phyloP scores from a whole-genome alignment of 352 stramenopile species.

The Blastocystis sp. region DNA sequence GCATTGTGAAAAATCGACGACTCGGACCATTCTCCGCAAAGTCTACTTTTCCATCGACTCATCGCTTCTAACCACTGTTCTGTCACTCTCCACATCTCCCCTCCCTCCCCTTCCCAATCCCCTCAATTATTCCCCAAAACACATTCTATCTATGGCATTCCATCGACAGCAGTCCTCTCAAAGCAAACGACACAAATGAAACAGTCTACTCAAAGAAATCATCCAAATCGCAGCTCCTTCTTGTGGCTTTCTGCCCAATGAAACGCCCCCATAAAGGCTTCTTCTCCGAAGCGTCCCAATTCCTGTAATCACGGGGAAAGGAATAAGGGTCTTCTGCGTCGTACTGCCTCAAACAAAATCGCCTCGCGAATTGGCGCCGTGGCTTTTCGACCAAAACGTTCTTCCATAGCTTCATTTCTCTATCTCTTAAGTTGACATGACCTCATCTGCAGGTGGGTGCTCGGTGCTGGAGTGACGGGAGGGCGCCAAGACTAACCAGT shows the following conservation, averaged over 20 bases:
- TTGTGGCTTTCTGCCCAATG: background rate
- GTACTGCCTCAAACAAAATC: background rate
- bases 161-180: background rate
- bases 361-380: too few relatives aligned
- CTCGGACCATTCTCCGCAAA: too few relatives aligned
- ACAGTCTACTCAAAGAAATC: slow-evolving; percentile 59
- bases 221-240: slow-evolving; percentile 26
- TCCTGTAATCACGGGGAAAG: background rate
- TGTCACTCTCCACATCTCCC: background rate
- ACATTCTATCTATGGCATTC: background rate
- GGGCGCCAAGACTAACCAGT: background rate
- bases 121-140: background rate
- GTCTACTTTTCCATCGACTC: too few relatives aligned
- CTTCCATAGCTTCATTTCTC: background rate
- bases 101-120: background rate
- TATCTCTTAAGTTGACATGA: slow-evolving; percentile 65
- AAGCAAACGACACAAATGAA: background rate
- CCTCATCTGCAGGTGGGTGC: slow-evolving; percentile 8
- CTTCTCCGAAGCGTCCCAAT: background rate
- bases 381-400: background rate
- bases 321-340: background rate
- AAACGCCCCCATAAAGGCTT: too few relatives aligned
- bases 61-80: background rate
- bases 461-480: background rate
- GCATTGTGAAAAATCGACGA: too few relatives aligned